phyloP scores from a whole-genome alignment of 192 early-diverging fungal species.

The Coemansia sp. region DNA sequence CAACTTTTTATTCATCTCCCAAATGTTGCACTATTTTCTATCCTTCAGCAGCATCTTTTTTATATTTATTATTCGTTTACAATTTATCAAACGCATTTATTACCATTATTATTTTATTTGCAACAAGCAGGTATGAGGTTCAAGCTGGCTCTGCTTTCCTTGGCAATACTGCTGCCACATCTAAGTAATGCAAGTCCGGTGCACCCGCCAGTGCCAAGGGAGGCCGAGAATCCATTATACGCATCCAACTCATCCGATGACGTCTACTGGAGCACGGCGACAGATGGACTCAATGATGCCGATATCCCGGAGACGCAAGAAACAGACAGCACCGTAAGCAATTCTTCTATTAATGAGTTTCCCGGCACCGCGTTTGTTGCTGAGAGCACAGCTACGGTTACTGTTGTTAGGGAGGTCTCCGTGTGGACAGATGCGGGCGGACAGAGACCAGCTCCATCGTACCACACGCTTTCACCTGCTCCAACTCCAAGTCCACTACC shows the following conservation, averaged over 20 bases:
- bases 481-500: neutral
- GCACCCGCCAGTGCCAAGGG: neutral
- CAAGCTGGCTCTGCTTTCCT: neutral
- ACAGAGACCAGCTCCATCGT: neutral
- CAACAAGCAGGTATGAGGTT: neutral
- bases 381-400: neutral
- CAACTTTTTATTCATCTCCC: too few relatives aligned
- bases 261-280: neutral
- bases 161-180: neutral
- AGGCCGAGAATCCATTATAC: neutral
- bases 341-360: neutral
- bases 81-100: too few relatives aligned
- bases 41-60: too few relatives aligned
- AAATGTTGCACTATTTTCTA: too few relatives aligned
- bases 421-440: neutral
- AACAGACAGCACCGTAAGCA: too few relatives aligned
- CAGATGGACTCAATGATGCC: neutral
- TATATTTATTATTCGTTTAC: too few relatives aligned
- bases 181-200: neutral
- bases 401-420: neutral
- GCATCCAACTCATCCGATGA: conserved; percentile 7
- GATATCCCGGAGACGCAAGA: neutral
- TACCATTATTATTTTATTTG: neutral
- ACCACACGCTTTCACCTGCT: neutral
- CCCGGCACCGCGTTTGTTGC: neutral